phyloP scores from a whole-genome alignment of 2,329 filamentous ascomycete genomes.

The Aspergillus glaucus region DNA sequence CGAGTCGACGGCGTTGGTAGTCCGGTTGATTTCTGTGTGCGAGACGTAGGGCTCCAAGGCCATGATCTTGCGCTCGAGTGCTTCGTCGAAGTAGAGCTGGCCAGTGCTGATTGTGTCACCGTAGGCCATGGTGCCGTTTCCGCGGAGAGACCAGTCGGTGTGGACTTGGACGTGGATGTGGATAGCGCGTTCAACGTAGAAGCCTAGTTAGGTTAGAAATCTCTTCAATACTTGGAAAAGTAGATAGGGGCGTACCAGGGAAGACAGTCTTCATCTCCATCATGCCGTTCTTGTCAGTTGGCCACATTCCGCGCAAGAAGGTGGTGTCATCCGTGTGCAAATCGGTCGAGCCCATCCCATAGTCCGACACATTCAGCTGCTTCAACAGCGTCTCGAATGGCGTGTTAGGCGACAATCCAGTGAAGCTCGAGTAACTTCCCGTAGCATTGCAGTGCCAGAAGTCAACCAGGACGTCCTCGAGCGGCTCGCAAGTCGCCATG shows the following conservation, averaged over 20 bases:
- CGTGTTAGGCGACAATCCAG: conserved; percentile 23
- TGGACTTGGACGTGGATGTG: conserved; percentile 47
- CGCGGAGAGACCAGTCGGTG: conserved; percentile 18
- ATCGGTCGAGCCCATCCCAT: conserved; percentile 10
- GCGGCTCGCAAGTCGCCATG: conserved; percentile 36
- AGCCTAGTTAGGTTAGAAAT: conserved; percentile 21
- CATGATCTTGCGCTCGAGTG: conserved; percentile 25
- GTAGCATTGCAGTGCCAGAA: conserved; percentile 43
- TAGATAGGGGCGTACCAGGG: conserved; percentile 21
- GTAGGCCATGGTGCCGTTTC: conserved; percentile 21
- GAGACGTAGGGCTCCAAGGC: conserved; percentile 27
- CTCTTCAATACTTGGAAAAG: neutral
- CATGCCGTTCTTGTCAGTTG: conserved; percentile 40
- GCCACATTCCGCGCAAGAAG: conserved; percentile 43
- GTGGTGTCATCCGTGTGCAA: conserved; percentile 27
- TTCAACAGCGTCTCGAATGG: conserved; percentile 21
- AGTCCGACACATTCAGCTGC: conserved; percentile 23
- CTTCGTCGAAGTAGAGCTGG: conserved; percentile 28
- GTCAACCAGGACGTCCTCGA: conserved; percentile 31
- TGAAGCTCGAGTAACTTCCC: conserved; percentile 31
- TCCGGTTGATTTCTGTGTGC: conserved; percentile 32
- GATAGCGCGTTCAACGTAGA: conserved; percentile 37
- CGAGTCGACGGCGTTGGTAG: conserved; percentile 21
- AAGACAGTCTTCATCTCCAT: conserved; percentile 42
- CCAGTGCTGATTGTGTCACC: conserved; percentile 25